These are phyloP conservation scores for Cytospora piceicola DNA, from an alignment of 2,329 filamentous ascomycete genomes.

Conservation along the genomic window DNA sequence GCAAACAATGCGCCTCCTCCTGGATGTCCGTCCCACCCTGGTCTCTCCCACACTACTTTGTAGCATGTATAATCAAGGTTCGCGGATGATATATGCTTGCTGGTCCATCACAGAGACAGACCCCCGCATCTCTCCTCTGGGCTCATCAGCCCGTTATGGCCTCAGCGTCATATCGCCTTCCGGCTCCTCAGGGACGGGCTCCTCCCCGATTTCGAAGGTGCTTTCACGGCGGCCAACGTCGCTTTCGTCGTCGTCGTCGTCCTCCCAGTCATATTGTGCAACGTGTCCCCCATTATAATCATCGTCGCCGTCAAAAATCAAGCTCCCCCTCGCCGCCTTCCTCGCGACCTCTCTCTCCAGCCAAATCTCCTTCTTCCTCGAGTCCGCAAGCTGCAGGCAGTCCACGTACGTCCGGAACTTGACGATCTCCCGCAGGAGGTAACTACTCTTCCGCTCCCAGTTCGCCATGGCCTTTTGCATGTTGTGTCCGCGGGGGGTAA, in stretches of 20 bases:
- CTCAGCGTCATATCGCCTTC: slow-evolving; percentile 20
- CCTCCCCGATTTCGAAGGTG: slow-evolving; percentile 7
- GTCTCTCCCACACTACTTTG: not conserved
- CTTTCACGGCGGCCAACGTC: not conserved
- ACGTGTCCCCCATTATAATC: not conserved
- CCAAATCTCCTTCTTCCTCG: slow-evolving; percentile 71
- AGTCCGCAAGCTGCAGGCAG: slow-evolving; percentile 72
- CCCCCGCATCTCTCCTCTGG: too few relatives aligned
- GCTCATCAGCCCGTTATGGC: slow-evolving; percentile 1
- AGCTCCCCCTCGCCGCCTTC: slow-evolving; percentile 53
- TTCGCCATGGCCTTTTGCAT: slow-evolving; percentile 85
- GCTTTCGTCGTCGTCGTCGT: not conserved
- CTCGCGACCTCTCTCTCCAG: slow-evolving; percentile 58
- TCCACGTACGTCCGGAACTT: slow-evolving; percentile 97
- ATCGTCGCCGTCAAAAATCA: slow-evolving; percentile 45
- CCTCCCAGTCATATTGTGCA: slow-evolving; percentile 1
- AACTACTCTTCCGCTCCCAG: slow-evolving; percentile 95
- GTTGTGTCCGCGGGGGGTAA: slow-evolving; percentile 82
- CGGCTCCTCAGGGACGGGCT: slow-evolving; percentile 12
- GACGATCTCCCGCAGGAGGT: slow-evolving; percentile 89
- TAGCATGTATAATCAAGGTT: not conserved
- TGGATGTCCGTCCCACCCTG: not conserved
- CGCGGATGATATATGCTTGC: not conserved
- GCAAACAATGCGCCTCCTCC: not conserved
- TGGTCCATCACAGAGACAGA: not conserved